phyloP scores from a whole-genome alignment of 176 grass and related monocot species.

The Alopecurus myosuroides region DNA sequence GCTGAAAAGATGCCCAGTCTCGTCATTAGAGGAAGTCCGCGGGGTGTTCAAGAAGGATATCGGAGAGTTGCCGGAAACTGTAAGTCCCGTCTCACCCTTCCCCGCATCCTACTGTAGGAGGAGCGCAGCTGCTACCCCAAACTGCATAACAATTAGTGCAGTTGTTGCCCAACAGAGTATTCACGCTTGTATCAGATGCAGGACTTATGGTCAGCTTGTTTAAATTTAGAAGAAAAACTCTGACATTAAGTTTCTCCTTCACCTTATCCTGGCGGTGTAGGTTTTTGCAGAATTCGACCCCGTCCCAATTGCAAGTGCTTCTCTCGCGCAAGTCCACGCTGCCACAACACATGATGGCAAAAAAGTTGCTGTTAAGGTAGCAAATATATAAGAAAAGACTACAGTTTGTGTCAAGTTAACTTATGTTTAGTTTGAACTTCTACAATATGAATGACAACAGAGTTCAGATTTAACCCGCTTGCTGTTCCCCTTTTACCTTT shows the following conservation, averaged over 20 bases:
- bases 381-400: background rate
- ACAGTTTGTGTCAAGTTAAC: background rate
- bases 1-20: slow-evolving; percentile 89
- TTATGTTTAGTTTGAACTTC: background rate
- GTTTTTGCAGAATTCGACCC: slow-evolving; percentile 92
- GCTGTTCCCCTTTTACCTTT: background rate
- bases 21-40: slow-evolving; percentile 64
- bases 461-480: background rate
- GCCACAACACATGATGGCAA: slow-evolving; percentile 81
- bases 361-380: slow-evolving; percentile 93
- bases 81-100: slow-evolving; percentile 16
- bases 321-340: slow-evolving; percentile 96
- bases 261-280: slow-evolving; percentile 20
- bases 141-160: background rate
- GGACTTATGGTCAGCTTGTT: background rate
- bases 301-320: slow-evolving; percentile 89
- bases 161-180: background rate
- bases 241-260: background rate
- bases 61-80: slow-evolving; percentile 69
- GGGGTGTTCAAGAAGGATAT: slow-evolving; percentile 68
- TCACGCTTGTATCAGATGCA: background rate
- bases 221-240: background rate
- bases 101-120: background rate
- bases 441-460: background rate
- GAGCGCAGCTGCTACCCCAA: background rate